Percentiles rank a stretch among this genome's conserved stretches.
phyloP scores from a whole-genome alignment of 805 yeast species.

The Kodamaea kakaduensis region DNA sequence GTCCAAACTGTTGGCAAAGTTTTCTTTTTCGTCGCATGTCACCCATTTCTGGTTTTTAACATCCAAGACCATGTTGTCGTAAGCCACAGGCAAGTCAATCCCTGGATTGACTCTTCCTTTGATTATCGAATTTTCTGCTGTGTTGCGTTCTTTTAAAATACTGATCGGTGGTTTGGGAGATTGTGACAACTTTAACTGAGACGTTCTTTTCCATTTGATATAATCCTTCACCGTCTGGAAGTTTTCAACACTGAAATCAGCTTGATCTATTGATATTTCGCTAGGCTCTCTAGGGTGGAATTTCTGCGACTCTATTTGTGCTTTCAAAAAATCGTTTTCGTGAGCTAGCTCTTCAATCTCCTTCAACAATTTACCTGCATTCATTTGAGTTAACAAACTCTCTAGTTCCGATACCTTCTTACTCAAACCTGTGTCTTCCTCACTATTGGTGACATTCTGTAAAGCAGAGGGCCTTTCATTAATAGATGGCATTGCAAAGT shows the following conservation, averaged over 20 bases:
- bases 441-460: constrained; percentile 10
- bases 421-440: constrained; percentile 6
- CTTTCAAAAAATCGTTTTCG: constrained; percentile 14
- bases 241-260: constrained; percentile 19
- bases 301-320: constrained; percentile 9
- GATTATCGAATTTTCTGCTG: constrained; percentile 10
- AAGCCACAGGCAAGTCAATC: constrained; percentile 28
- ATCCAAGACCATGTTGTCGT: constrained; percentile 28
- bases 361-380: constrained; percentile 6
- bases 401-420: constrained; percentile 14
- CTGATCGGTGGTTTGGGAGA: constrained; percentile 10
- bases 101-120: constrained; percentile 37
- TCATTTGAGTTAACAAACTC: constrained; percentile 13
- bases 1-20: constrained; percentile 28
- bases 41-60: constrained; percentile 20
- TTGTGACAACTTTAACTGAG: constrained; percentile 28
- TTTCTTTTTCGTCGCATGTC: constrained; percentile 20
- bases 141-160: constrained; percentile 10
- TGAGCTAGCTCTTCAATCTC: constrained; percentile 16
- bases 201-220: constrained; percentile 36
- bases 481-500: not conserved
- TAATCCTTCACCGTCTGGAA: constrained; percentile 17
- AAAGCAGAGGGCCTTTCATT: constrained; percentile 12
- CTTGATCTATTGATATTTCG: constrained; percentile 19
- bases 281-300: constrained; percentile 10